Base-by-base conservation (phyloP, 441 rosid genomes). In the Erodium moschatum region DNA sequence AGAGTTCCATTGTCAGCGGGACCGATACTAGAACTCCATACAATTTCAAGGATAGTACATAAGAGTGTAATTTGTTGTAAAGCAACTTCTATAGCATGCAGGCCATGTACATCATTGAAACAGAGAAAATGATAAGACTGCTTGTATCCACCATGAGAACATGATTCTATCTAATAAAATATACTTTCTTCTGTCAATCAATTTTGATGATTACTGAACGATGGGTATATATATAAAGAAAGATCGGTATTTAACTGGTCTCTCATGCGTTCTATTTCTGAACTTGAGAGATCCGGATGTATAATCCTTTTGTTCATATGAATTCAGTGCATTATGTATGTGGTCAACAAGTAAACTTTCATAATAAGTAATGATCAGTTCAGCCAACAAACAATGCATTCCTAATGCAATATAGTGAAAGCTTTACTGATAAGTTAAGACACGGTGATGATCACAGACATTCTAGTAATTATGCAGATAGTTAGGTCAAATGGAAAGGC, bases 61-160 rank as follows among this genome's bases (percentile, higher is more conserved):
- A 56, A 16, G 62, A 56, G 62, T 56, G 27, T 56, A 56, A 56
- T 63, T 63, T 63, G 66, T 63, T 63, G 66, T 21, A 29, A 63
- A 63, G 31, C 21, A 18, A 54, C 1, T 19, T 56, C 62, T 13
- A 18, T 56, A 11, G 27, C 62, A 56, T 56, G 62, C 62, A 1
- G 24, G 27, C 11, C 62, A 16, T 18, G 62, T 56, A 56, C 60
- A 52, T 19, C 62, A 18, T 56, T 18, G 24, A 56, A 15, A 19
- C 24, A 18, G 24, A 56, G 62, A 19, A 19, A 56, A 18, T 12
- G 54, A 12, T 48, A 13, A 13, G 16, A 48, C 44, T 38, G 10
- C 44, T 38, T 38, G 38, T 38, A 38, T 8, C 44, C 44, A 38
- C 10, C 10, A 38, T 38, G 44, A 38, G 44, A 38, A 38, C 44